These are phyloP conservation scores for Escallonia rubra DNA, from an alignment of 129 eudicot genomes.

Conservation along the genomic window DNA sequence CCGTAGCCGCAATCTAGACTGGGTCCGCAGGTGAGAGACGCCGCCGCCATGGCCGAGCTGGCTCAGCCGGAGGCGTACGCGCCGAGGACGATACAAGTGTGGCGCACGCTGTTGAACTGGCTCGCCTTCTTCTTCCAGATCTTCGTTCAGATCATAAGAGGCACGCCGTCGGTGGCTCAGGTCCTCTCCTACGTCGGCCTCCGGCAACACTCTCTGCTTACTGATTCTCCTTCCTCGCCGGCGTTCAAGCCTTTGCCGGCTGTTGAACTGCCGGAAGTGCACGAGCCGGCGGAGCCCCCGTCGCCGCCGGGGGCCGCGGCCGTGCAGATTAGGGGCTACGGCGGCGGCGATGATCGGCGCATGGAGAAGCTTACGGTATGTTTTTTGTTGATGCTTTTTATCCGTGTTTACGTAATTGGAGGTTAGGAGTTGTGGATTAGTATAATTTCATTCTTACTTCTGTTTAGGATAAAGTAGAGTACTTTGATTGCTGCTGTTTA, in stretches of 20 bases:
- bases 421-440: neutral
- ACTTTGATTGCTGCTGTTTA: constrained; percentile 8
- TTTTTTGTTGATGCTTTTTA: neutral
- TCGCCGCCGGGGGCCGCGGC: constrained; percentile 31
- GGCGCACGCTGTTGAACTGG: constrained; percentile 88
- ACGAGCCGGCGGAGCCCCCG: constrained; percentile 1
- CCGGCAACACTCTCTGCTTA: constrained; percentile 35
- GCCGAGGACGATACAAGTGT: constrained; percentile 70
- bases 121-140: constrained; percentile 81
- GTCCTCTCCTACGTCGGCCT: constrained; percentile 37
- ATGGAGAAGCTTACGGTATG: constrained; percentile 62
- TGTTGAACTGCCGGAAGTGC: constrained; percentile 45
- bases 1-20: neutral
- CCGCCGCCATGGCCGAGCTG: constrained; percentile 57
- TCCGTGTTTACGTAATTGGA: neutral
- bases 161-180: constrained; percentile 68
- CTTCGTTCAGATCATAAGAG: constrained; percentile 89
- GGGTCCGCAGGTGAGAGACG: neutral
- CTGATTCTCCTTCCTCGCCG: constrained; percentile 37
- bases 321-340: constrained; percentile 24
- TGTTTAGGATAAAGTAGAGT: neutral
- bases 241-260: constrained; percentile 85
- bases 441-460: constrained; percentile 7
- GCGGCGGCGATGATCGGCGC: constrained; percentile 23
- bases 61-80: constrained; percentile 80